Conservation (phyloP, 495 filamentous ascomycete genomes). For the Parathielavia hyrcaniae region DNA sequence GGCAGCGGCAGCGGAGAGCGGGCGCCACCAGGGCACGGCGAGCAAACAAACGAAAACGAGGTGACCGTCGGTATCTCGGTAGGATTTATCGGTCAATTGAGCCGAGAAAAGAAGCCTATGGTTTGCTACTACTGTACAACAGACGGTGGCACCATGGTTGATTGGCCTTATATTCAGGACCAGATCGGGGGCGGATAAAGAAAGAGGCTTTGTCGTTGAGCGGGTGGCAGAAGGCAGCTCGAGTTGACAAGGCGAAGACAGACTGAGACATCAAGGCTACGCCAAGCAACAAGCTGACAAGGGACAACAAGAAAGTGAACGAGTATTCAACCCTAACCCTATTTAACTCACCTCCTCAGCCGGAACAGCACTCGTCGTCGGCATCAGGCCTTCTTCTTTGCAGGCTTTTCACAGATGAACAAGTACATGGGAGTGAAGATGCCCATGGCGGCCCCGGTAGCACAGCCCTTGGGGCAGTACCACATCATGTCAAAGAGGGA, state of each 20-base stretch:
- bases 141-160: constrained; percentile 14
- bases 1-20: background rate
- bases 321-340: background rate
- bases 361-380: no score
- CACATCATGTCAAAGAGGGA: constrained; percentile 21
- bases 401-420: constrained; percentile 20
- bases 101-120: background rate
- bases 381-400: background rate
- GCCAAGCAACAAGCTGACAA: no score
- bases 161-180: constrained; percentile 21
- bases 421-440: constrained; percentile 23
- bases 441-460: constrained; percentile 14
- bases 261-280: constrained; percentile 10
- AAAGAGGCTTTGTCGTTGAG: constrained; percentile 3
- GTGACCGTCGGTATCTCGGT: background rate
- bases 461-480: constrained; percentile 20
- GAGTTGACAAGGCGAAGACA: no score
- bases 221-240: background rate
- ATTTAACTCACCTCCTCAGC: background rate
- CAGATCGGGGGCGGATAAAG: constrained; percentile 16
- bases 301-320: no score
- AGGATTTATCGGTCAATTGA: background rate
- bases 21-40: constrained; percentile 11
- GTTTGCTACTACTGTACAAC: constrained; percentile 4
- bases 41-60: constrained; percentile 10